Evolutionary conservation across 768 basidiomycete species (phyloP).

Genomic region (Amanita molliuscula): DNA sequence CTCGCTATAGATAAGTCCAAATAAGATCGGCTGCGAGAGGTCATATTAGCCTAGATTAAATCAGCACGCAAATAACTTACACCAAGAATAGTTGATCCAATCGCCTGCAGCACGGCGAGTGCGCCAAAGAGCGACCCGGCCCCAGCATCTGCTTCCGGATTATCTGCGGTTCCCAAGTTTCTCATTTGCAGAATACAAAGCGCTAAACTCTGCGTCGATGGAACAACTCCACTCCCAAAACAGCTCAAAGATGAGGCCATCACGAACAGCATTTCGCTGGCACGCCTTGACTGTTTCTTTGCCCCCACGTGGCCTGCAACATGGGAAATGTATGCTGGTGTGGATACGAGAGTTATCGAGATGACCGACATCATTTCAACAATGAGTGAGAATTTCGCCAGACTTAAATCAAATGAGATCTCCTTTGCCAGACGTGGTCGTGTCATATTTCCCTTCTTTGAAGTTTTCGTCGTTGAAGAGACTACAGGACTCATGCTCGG

Average conservation of each 20-base stretch:
- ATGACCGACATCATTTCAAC: conserved; percentile 57
- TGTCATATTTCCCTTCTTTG: conserved; percentile 26
- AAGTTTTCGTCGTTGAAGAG: not conserved
- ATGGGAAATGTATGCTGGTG: conserved; percentile 27
- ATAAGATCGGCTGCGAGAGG: conserved; percentile 47
- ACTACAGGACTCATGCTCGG: conserved; percentile 4
- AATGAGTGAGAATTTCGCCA: conserved; percentile 51
- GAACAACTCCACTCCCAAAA: conserved; percentile 57
- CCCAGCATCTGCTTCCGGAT: conserved; percentile 14
- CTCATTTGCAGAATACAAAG: conserved; percentile 48
- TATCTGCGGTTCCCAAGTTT: conserved; percentile 19
- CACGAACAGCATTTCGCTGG: conserved; percentile 45
- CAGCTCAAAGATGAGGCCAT: conserved; percentile 46
- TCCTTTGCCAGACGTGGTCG: conserved; percentile 47
- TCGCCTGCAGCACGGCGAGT: conserved; percentile 58
- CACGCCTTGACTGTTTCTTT: conserved; percentile 8
- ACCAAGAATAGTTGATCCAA: conserved; percentile 56
- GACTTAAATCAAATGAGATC: conserved; percentile 58
- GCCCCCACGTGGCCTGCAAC: conserved; percentile 1
- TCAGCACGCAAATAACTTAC: conserved; percentile 17
- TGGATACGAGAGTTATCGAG: conserved; percentile 44
- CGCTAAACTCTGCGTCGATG: conserved; percentile 66
- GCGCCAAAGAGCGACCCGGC: conserved; percentile 62
- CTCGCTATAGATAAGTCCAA: conserved; percentile 58
- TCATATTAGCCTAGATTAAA: not conserved